These are phyloP conservation scores for Emergomyces africanus DNA, from an alignment of 2,329 filamentous ascomycete species.

Conservation along the genomic window DNA sequence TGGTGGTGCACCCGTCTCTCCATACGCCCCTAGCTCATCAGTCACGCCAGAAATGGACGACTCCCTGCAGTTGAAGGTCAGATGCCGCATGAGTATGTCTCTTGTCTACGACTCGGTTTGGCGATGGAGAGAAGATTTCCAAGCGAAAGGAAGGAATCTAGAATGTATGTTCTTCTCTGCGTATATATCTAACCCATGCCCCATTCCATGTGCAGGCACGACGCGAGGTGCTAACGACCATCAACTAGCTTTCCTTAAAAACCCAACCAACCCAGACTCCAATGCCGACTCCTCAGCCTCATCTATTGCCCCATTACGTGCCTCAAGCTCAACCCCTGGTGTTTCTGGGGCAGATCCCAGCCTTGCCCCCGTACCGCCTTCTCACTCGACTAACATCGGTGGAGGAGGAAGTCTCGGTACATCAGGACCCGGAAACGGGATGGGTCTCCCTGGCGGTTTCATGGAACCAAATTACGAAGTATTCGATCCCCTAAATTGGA, in stretches of 20 bases:
- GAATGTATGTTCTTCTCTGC: slow-evolving; percentile 48
- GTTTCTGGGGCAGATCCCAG: slow-evolving; percentile 28
- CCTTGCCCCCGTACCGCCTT: slow-evolving; percentile 25
- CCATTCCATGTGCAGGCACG: background rate
- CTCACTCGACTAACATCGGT: slow-evolving; percentile 21
- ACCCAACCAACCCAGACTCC: slow-evolving; percentile 75
- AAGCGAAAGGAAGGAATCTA: slow-evolving; percentile 56
- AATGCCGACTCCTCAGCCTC: slow-evolving; percentile 60
- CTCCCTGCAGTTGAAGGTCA: slow-evolving; percentile 48
- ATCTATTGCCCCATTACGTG: slow-evolving; percentile 33
- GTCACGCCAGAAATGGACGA: slow-evolving; percentile 25
- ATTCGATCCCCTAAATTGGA: slow-evolving; percentile 88
- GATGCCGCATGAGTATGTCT: slow-evolving; percentile 55
- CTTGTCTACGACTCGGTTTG: slow-evolving; percentile 55
- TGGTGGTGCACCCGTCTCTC: slow-evolving; percentile 21
- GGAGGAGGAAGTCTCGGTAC: slow-evolving; percentile 8
- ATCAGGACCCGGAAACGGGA: slow-evolving; percentile 12
- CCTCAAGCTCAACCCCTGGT: slow-evolving; percentile 24
- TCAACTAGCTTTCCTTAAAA: slow-evolving; percentile 53
- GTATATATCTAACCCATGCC: slow-evolving; percentile 6
- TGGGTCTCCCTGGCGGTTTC: slow-evolving; percentile 36
- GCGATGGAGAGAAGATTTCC: slow-evolving; percentile 54
- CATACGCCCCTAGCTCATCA: slow-evolving; percentile 11
- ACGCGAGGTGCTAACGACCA: slow-evolving; percentile 18
- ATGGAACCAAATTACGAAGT: slow-evolving; percentile 66